phyloP scores from a whole-genome alignment of 1,139 yeast species.

The Protomyces macrosporus region DNA sequence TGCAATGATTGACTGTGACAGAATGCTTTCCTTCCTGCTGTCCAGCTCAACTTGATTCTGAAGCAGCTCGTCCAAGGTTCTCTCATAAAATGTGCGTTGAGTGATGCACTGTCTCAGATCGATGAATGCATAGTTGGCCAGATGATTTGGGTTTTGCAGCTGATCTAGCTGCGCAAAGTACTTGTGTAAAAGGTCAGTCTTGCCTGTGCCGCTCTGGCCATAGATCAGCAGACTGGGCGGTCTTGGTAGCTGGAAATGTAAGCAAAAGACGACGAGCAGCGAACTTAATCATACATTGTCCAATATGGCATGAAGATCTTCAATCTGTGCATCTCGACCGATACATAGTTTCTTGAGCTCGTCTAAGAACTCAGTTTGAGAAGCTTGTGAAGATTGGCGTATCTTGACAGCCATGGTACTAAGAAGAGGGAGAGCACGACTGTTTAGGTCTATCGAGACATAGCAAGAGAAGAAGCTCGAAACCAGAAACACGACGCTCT shows the following conservation, averaged over 20 bases:
- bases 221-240: slow-evolving; percentile 2
- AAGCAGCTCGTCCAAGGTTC: slow-evolving; percentile 3
- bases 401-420: no score
- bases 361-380: neutral
- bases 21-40: neutral
- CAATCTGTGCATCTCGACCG: neutral
- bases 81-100: slow-evolving; percentile 3
- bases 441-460: no score
- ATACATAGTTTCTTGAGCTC: neutral
- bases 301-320: neutral
- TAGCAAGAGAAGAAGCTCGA: no score
- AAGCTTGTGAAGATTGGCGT: no score
- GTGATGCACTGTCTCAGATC: slow-evolving; percentile 5
- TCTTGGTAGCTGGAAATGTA: neutral
- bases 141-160: no score
- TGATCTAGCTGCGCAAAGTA: neutral
- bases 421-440: no score
- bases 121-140: neutral
- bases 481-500: no score
- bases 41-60: neutral
- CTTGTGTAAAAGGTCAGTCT: neutral
- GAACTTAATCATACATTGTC: neutral
- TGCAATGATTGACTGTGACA: neutral
- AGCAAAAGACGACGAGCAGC: neutral
- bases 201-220: slow-evolving; percentile 11